phyloP scores from a whole-genome alignment of 352 stramenopile genomes.

The Pythium aristosporum region DNA sequence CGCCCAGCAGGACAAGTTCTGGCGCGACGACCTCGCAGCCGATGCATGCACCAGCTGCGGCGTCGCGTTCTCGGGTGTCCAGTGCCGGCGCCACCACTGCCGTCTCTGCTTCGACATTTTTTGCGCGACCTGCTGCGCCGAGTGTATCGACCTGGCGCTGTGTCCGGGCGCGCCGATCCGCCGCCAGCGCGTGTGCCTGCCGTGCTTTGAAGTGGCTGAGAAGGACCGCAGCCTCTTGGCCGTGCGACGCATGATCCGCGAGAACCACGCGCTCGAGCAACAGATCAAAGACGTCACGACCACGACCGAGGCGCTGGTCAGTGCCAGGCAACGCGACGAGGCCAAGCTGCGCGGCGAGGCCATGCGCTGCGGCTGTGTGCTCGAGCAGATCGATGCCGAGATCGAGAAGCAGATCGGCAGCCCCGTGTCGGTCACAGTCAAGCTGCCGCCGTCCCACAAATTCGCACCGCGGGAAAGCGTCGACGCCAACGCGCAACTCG shows the following conservation, averaged over 20 bases:
- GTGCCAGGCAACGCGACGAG: slow-evolving; percentile 39
- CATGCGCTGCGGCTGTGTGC: slow-evolving; percentile 40
- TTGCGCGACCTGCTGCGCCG: slow-evolving; percentile 50
- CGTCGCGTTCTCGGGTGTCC: slow-evolving; percentile 37
- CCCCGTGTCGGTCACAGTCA: slow-evolving; percentile 32
- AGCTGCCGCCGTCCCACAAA: slow-evolving; percentile 54
- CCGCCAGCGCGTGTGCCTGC: slow-evolving; percentile 49
- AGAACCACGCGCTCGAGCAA: slow-evolving; percentile 66
- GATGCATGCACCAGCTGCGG: slow-evolving; percentile 51
- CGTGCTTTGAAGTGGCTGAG: slow-evolving; percentile 54
- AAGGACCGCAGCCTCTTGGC: slow-evolving; percentile 48
- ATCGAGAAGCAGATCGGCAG: slow-evolving; percentile 48
- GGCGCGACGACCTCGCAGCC: slow-evolving; percentile 49
- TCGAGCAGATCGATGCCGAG: slow-evolving; percentile 43
- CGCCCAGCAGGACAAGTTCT: slow-evolving; percentile 52
- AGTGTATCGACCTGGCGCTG: slow-evolving; percentile 51
- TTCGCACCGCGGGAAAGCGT: slow-evolving; percentile 62
- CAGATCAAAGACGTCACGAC: slow-evolving; percentile 42
- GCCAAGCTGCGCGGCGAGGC: slow-evolving; percentile 45
- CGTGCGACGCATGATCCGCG: slow-evolving; percentile 46
- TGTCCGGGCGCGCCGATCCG: slow-evolving; percentile 61
- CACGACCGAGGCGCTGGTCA: slow-evolving; percentile 36
- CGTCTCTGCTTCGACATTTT: slow-evolving; percentile 76
- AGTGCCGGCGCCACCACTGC: slow-evolving; percentile 62
- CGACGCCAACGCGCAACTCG: slow-evolving; percentile 64